phyloP scores from a whole-genome alignment of 2,329 filamentous ascomycete species.

The Colletotrichum shisoi region DNA sequence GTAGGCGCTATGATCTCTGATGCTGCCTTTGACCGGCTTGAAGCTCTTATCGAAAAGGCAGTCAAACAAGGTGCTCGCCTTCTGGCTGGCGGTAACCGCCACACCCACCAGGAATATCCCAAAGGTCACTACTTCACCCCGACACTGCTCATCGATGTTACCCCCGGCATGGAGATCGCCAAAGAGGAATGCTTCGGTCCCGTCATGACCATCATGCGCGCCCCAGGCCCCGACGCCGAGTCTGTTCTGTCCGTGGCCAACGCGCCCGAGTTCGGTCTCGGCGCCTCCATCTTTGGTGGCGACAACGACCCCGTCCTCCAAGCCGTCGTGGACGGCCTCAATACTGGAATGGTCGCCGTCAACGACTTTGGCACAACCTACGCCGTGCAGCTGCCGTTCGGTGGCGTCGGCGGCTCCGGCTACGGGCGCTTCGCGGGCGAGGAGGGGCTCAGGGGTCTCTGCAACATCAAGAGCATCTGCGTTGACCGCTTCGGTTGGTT shows the following conservation, averaged over 20 bases:
- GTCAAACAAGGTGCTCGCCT: slow-evolving; percentile 80
- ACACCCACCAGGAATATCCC: slow-evolving; percentile 75
- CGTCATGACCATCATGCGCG: slow-evolving; percentile 84
- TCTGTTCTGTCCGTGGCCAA: slow-evolving; percentile 83
- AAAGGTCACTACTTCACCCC: slow-evolving; percentile 90
- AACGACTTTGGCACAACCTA: slow-evolving; percentile 97
- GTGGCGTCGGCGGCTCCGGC: slow-evolving; percentile 85
- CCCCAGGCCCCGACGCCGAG: slow-evolving; percentile 63
- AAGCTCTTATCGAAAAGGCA: slow-evolving; percentile 78
- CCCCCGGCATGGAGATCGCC: slow-evolving; percentile 82
- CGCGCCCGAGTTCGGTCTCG: slow-evolving; percentile 83
- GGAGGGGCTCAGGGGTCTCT: slow-evolving; percentile 84
- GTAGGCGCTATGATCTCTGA: slow-evolving; percentile 90
- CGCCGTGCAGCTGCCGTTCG: slow-evolving; percentile 92
- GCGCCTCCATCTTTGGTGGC: slow-evolving; percentile 84
- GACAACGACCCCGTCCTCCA: slow-evolving; percentile 67
- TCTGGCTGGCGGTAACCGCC: slow-evolving; percentile 78
- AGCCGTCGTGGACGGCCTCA: slow-evolving; percentile 71
- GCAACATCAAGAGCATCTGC: slow-evolving; percentile 88
- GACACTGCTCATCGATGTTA: slow-evolving; percentile 90
- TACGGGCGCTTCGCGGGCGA: slow-evolving; percentile 93
- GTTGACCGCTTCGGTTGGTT: slow-evolving; percentile 72
- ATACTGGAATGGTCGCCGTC: slow-evolving; percentile 88
- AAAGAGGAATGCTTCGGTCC: slow-evolving; percentile 93
- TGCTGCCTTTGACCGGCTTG: slow-evolving; percentile 76